Conservation (phyloP, 441 rosid species). For the Daphne laureola region DNA sequence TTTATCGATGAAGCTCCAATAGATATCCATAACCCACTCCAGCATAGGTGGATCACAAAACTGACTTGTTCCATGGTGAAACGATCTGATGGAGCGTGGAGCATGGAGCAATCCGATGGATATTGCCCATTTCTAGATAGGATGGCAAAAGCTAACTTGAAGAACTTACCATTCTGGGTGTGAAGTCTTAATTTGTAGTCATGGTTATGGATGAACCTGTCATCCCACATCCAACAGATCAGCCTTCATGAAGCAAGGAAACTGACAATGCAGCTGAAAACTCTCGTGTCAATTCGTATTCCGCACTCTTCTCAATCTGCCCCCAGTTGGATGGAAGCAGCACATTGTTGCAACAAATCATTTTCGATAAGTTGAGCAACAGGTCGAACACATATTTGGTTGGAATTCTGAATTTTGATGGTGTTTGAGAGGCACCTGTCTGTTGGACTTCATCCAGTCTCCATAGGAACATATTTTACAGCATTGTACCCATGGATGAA, state of each 20-base stretch:
- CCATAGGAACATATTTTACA: conserved; percentile 9
- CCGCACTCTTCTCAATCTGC: too few species aligned
- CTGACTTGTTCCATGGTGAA: too few species aligned
- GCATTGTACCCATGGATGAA: too few species aligned
- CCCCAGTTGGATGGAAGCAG: neutral
- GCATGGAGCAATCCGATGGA: too few species aligned
- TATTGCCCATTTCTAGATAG: too few species aligned
- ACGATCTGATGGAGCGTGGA: too few species aligned
- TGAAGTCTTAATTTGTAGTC: neutral
- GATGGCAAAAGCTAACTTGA: too few species aligned
- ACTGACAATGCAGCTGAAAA: neutral
- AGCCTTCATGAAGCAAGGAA: neutral
- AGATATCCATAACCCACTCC: too few species aligned
- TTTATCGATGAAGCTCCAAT: too few species aligned
- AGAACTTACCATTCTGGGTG: neutral
- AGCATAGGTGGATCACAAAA: too few species aligned
- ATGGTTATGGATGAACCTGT: neutral
- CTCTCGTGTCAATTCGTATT: neutral
- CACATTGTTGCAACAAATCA: too few species aligned
- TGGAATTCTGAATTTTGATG: neutral
- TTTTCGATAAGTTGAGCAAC: neutral
- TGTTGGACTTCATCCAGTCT: neutral
- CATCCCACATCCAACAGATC: neutral
- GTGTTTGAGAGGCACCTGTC: neutral
- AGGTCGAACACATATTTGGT: neutral